phyloP scores from a whole-genome alignment of 2,329 filamentous ascomycete genomes.

The Metarhizium guizhouense region DNA sequence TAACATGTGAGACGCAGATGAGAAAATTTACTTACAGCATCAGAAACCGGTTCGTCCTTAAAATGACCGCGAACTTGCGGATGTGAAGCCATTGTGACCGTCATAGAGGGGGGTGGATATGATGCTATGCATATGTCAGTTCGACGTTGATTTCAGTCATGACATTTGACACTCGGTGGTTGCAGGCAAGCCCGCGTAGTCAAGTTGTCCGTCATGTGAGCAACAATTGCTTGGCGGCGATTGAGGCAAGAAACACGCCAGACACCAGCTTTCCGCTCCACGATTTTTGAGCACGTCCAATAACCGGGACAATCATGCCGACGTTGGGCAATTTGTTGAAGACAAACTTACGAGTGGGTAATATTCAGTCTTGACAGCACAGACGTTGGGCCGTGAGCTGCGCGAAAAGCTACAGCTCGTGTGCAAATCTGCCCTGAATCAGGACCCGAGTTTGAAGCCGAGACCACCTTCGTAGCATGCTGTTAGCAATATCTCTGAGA shows the following conservation, averaged over 20 bases:
- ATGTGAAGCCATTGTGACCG: constrained; percentile 12
- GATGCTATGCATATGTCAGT: not conserved
- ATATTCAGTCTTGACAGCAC: not conserved
- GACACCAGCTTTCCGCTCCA: not conserved
- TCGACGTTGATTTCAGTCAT: not conserved
- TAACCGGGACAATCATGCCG: not conserved
- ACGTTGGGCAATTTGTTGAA: not conserved
- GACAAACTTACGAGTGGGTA: not conserved
- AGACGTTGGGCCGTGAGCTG: not conserved
- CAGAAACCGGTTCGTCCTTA: constrained; percentile 10
- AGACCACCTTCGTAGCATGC: not conserved
- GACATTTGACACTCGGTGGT: not conserved
- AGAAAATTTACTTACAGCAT: constrained; percentile 8
- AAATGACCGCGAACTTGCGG: constrained; percentile 12
- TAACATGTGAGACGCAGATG: not conserved
- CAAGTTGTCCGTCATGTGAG: not conserved
- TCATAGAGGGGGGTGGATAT: constrained; percentile 6
- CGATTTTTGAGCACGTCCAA: not conserved
- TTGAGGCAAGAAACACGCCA: not conserved
- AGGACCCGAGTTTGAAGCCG: not conserved
- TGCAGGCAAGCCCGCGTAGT: not conserved
- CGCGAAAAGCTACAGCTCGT: not conserved
- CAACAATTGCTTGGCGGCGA: not conserved
- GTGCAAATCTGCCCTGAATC: not conserved
- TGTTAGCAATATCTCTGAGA: not conserved